Conservation (phyloP, 257 asterid species). For the Phtheirospermum japonicum region DNA sequence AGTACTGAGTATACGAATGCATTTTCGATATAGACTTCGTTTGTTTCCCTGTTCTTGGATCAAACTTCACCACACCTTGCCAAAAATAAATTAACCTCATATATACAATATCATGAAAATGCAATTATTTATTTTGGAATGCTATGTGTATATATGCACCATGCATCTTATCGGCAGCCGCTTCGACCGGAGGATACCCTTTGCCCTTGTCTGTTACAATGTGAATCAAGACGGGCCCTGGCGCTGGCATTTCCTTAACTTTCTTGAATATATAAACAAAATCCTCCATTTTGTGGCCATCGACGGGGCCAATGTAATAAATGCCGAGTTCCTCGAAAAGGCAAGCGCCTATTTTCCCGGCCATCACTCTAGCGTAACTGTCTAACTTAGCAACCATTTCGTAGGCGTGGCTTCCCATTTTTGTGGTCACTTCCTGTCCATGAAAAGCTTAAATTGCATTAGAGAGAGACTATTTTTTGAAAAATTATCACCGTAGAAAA, state of each 20-base stretch:
- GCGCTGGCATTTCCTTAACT: too few species aligned
- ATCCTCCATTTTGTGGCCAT: slow-evolving; percentile 48
- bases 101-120: too few species aligned
- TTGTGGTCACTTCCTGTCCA: not conserved
- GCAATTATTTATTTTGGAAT: too few species aligned
- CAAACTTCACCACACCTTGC: slow-evolving; percentile 47
- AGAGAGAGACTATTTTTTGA: too few species aligned
- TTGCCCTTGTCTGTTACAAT: too few species aligned
- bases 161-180: too few species aligned
- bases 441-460: not conserved
- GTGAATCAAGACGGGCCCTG: too few species aligned
- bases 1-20: slow-evolving; percentile 49
- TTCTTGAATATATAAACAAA: slow-evolving; percentile 40
- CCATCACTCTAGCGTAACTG: slow-evolving; percentile 11
- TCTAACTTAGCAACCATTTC: slow-evolving; percentile 48
- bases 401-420: slow-evolving; percentile 21
- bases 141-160: too few species aligned
- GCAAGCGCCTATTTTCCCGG: slow-evolving; percentile 12
- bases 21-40: too few species aligned
- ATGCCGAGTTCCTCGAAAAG: slow-evolving; percentile 53
- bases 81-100: too few species aligned
- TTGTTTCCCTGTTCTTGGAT: slow-evolving; percentile 42
- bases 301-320: slow-evolving; percentile 52
- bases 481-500: too few species aligned
- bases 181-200: too few species aligned